Percentiles rank a stretch among this genome's conserved stretches.
Evolutionary conservation across 2,329 filamentous ascomycete species (phyloP).

Genomic region (Hypomyces rosellus): DNA sequence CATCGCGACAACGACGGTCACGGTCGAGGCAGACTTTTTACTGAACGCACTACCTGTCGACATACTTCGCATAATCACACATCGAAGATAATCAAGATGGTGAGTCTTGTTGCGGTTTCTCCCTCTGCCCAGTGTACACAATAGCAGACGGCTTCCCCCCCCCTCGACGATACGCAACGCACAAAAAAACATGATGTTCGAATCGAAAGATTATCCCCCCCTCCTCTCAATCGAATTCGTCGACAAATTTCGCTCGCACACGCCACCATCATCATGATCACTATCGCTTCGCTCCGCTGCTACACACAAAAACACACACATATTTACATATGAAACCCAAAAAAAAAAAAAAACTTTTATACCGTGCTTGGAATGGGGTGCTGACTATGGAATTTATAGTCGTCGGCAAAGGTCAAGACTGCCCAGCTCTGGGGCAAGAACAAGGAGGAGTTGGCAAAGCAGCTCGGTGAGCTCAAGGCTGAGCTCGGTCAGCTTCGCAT

Average conservation of each 20-base stretch:
- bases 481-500: constrained; percentile 95
- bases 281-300: no score
- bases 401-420: constrained; percentile 76
- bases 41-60: constrained; percentile 29
- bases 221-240: not conserved
- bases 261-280: not conserved
- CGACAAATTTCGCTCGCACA: not conserved
- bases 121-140: not conserved
- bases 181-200: no score
- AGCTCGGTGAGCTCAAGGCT: constrained; percentile 89
- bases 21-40: constrained; percentile 29
- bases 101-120: constrained; percentile 29
- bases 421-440: constrained; percentile 96
- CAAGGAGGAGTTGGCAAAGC: constrained; percentile 97
- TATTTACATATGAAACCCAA: not conserved
- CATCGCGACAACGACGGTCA: constrained; percentile 30
- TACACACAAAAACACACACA: not conserved
- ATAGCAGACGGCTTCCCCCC: not conserved
- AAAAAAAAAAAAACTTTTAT: not conserved
- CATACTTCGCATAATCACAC: constrained; percentile 34
- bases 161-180: no score
- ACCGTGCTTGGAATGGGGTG: not conserved
- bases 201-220: not conserved
- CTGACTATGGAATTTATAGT: constrained; percentile 25
- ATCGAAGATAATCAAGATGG: constrained; percentile 39